Conservation (phyloP, 2,329 filamentous ascomycete species). For the Verticillium klebahnii region DNA sequence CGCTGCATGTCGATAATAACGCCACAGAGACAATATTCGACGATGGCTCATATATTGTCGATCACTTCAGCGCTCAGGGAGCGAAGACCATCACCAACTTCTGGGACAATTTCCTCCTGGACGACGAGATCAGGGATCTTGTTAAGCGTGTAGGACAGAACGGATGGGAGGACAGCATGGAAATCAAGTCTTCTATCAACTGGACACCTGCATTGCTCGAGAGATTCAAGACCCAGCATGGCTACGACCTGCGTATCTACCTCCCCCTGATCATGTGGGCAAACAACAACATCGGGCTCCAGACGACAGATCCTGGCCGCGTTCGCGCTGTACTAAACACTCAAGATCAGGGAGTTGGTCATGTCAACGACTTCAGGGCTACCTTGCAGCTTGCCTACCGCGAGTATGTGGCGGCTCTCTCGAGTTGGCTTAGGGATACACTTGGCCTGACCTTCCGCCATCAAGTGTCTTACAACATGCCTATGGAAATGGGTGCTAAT, state of each 20-base stretch:
- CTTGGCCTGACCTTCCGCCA: background rate
- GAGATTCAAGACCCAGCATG: too few species aligned
- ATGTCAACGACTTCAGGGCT: too few species aligned
- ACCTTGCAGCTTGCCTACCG: background rate
- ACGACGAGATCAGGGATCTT: constrained; percentile 21
- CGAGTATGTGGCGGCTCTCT: constrained; percentile 1
- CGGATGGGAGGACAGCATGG: too few species aligned
- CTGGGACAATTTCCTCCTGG: constrained; percentile 31
- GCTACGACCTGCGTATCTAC: too few species aligned
- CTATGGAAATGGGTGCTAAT: constrained; percentile 33
- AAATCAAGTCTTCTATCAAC: too few species aligned
- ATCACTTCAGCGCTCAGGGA: constrained; percentile 31
- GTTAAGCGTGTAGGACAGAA: constrained; percentile 9
- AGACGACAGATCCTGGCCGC: too few species aligned
- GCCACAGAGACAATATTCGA: background rate
- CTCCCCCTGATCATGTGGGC: too few species aligned
- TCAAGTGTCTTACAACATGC: constrained; percentile 35
- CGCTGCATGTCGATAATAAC: too few species aligned
- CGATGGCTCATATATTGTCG: constrained; percentile 17
- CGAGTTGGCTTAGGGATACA: background rate
- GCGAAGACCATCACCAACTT: constrained; percentile 29
- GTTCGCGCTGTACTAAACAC: too few species aligned
- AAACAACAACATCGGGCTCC: too few species aligned
- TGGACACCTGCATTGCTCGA: too few species aligned
- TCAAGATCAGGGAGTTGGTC: too few species aligned